Base-by-base conservation (phyloP, 768 basidiomycete genomes). In the Pleurotus tuoliensis region DNA sequence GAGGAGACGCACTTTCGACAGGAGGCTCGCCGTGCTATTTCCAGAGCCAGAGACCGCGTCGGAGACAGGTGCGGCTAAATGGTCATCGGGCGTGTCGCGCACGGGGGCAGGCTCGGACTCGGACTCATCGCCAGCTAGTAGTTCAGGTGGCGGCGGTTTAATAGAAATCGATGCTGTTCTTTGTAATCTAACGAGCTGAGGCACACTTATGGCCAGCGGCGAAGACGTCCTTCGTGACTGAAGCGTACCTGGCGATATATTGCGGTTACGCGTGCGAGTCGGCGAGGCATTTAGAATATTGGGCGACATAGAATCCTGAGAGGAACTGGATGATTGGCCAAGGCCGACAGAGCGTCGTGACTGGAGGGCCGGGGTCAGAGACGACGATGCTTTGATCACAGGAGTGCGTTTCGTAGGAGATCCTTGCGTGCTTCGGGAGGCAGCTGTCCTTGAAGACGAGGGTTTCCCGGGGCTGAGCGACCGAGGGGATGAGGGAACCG, bases 1-100 rank as follows among this genome's bases (percentile, higher is more conserved):
- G 25, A 97, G 74, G 4, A 94, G 84, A 20, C 92, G 85, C 25
- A 91, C 77, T 69, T 92, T 93, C 25, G 51, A 53, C n/a, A 53
- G 51, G 37, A 53, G 51, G 22, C 39, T 53, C 11, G 51, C 51
- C 7, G 18, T 53, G 24, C 51, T 53, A 16, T 53, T 53, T 20
- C 51, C 41, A 7, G 51, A 53, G 20, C 37, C 22, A 8, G 51
- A 53, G 0, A 16, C 59, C 64, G 59, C 13, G 45, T 18, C 16
- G n/a, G 51, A 38, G 18, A 39, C 8, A 22, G n/a, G 18, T 2
- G 18, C 22, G 12, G 34, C 39, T 4, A 25, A 6, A 9, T n/a
- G 51, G 6, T 15, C 41, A 3, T 44, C 41, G n/a, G n/a, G 18
- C 13, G 46, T 47, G 15, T 53, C 51, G 24, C 24, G 51, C n/a